phyloP scores from a whole-genome alignment of 176 grass and related monocot genomes.

The Eragrostis curvula region DNA sequence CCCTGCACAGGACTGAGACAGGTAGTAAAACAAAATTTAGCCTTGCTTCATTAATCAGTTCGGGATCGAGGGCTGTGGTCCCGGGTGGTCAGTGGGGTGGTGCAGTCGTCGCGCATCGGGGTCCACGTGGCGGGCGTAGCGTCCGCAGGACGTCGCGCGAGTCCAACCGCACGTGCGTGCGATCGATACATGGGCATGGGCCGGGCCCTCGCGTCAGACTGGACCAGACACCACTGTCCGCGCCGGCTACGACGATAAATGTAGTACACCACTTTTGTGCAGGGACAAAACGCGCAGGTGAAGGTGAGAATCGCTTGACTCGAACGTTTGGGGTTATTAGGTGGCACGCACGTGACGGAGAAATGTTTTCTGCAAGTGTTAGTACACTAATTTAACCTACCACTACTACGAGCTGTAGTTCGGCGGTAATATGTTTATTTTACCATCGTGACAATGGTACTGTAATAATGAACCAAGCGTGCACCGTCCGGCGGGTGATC shows the following conservation, averaged over 20 bases:
- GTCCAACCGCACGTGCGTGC: constrained; percentile 33
- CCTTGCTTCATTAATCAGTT: too few species aligned
- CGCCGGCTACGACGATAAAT: not conserved
- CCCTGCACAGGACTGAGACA: too few species aligned
- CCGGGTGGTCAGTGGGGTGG: too few species aligned
- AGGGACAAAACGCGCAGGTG: not conserved
- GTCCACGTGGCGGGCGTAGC: not conserved
- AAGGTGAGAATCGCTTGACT: not conserved
- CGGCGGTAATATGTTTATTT: too few species aligned
- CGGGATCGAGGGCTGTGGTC: too few species aligned
- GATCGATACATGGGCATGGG: not conserved
- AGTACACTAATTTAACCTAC: too few species aligned
- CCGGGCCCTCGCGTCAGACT: not conserved
- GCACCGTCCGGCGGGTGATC: not conserved
- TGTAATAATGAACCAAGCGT: not conserved
- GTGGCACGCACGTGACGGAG: not conserved
- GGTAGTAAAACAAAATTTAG: too few species aligned
- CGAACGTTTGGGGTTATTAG: not conserved
- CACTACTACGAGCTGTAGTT: too few species aligned
- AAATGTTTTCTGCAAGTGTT: too few species aligned
- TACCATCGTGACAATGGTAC: too few species aligned
- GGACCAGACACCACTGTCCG: not conserved
- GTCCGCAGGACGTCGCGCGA: not conserved
- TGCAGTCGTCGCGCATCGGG: too few species aligned
- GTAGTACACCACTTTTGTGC: not conserved